These are phyloP conservation scores for Patellifolia procumbens DNA, from an alignment of 179 eudicot species.

Conservation along the genomic window DNA sequence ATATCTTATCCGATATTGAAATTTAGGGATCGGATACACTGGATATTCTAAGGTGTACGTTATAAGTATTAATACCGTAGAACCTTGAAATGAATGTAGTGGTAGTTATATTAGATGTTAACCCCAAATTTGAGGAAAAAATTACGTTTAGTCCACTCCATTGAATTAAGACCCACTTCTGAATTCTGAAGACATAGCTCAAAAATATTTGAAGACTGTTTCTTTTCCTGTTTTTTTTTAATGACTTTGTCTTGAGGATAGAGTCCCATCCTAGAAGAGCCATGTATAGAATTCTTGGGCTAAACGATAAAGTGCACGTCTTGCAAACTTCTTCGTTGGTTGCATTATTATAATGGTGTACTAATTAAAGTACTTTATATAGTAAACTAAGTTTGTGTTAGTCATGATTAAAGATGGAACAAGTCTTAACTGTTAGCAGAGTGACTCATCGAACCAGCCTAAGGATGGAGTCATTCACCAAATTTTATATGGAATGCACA, in stretches of 20 bases:
- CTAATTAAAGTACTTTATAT: neutral
- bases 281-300: neutral
- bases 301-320: neutral
- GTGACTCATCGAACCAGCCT: constrained; percentile 13
- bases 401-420: neutral
- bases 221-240: neutral
- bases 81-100: neutral
- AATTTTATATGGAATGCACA: neutral
- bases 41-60: too few species aligned
- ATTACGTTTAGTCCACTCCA: neutral
- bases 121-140: neutral
- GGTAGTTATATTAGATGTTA: neutral
- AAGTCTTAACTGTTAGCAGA: neutral
- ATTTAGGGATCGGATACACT: too few species aligned
- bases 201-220: neutral
- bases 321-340: neutral
- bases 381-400: neutral
- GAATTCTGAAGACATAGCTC: neutral
- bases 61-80: neutral
- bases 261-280: neutral
- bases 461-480: constrained; percentile 10
- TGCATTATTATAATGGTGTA: neutral
- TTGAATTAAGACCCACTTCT: neutral
- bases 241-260: neutral
- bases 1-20: too few species aligned